Base-by-base conservation (phyloP, 345 rosid genomes). In the Tarenaya hassleriana region DNA sequence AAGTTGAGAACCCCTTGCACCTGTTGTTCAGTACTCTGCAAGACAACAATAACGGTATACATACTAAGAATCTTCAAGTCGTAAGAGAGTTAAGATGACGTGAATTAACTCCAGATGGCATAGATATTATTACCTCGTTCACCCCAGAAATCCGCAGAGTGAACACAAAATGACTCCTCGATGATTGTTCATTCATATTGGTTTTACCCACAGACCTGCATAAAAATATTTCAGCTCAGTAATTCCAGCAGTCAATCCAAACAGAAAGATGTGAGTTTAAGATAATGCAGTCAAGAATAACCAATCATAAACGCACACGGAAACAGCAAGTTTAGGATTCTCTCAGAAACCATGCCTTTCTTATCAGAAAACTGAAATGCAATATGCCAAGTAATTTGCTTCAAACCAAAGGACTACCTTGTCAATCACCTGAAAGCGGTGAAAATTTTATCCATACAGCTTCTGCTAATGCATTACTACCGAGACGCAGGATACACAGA, bases 1-100 rank as follows among this genome's bases (percentile, higher is more conserved):
- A 92, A 75, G 58, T 92, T 88, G 15, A 92, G 61, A 21, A 92
- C 91, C 7, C 98, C 99, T 70, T 94, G 95, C 9, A 88, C 94
- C 55, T 88, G 91, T 64, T 94, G 97, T 45, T 83, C 92, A 31
- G 97, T 94, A 58, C 69, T 74, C 97, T 94, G 54, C 52, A 41
- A 66, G 33, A 52, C 38, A 41, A 53, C 52, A 62, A 19, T 13
- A 42, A 2, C 29, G 3, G 29, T 5, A 24, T 5, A 63, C 21
- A 5, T 56, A 37, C 18, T 12, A 44, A 43, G 29, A 50, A 29
- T 1, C 43, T 43, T 9, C 27, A 19, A 16, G 24, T 37, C 14
- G 52, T 21, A 9, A 27, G 7, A 35, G 49, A 35, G 41, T 34
- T 16, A 49, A 64, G 12, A 32, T 11, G 19, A 39, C 4, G 7